A percentile compares a stretch with the other conserved stretches of the same genome.
phyloP scores from a whole-genome alignment of 441 rosid species.

The Biscutella laevigata region DNA sequence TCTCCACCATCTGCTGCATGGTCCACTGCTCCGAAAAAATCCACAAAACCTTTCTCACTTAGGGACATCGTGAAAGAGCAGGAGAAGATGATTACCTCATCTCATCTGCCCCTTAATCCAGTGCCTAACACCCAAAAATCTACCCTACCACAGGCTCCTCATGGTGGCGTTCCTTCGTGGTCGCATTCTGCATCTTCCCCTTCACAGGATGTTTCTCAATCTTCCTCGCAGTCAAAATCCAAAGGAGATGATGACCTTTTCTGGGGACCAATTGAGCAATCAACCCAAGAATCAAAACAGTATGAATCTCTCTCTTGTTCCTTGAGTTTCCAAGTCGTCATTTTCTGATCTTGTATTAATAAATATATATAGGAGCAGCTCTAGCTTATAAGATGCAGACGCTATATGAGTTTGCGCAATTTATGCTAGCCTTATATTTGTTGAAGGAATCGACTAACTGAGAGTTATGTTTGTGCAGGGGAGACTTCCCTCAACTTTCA shows the following conservation, averaged over 20 bases:
- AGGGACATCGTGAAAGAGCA: conserved; percentile 93
- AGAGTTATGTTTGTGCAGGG: conserved; percentile 34
- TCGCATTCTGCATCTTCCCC: conserved; percentile 52
- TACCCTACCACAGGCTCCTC: conserved; percentile 42
- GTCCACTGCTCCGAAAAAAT: conserved; percentile 68
- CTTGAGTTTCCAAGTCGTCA: not conserved
- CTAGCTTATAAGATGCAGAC: not conserved
- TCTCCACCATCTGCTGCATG: conserved; percentile 68
- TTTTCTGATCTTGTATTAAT: not conserved
- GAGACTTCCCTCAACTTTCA: conserved; percentile 53
- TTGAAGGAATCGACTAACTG: conserved; percentile 6
- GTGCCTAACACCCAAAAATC: conserved; percentile 48
- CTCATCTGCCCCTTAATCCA: conserved; percentile 40
- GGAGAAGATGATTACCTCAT: conserved; percentile 49
- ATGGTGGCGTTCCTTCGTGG: conserved; percentile 46
- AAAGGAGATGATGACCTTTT: conserved; percentile 83
- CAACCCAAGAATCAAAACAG: conserved; percentile 69
- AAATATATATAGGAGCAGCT: not conserved
- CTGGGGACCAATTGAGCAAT: conserved; percentile 92
- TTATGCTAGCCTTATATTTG: not conserved
- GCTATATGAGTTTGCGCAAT: not conserved
- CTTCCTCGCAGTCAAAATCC: conserved; percentile 49
- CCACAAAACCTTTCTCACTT: conserved; percentile 59
- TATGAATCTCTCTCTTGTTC: conserved; percentile 31
- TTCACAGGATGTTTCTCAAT: conserved; percentile 45